Evolutionary conservation across 768 basidiomycete genomes (phyloP).

Genomic region (Mycena indigotica): DNA sequence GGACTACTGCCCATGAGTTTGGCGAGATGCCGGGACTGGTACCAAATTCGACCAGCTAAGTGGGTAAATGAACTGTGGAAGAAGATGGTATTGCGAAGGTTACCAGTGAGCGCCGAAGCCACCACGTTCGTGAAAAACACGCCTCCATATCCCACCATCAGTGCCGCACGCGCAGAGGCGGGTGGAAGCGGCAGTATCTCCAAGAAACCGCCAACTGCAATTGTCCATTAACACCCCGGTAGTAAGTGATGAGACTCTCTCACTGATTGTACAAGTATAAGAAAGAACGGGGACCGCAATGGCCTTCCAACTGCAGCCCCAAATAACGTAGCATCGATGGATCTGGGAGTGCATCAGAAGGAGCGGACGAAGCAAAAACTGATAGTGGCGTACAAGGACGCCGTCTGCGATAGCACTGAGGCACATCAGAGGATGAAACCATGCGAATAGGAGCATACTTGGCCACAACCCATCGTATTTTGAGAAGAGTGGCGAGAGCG

Average conservation of each 20-base stretch:
- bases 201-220: slow-evolving; percentile 1
- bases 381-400: background rate
- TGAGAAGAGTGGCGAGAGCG: background rate
- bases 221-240: background rate
- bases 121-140: slow-evolving; percentile 1
- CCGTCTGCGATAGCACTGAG: background rate
- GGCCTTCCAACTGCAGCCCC: background rate
- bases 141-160: background rate
- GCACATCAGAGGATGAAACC: background rate
- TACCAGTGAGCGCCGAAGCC: background rate
- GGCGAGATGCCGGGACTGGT: background rate
- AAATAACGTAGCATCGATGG: slow-evolving; percentile 3
- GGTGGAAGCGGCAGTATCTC: background rate
- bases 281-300: background rate
- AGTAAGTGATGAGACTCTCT: background rate
- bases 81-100: background rate
- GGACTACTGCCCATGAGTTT: background rate
- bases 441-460: background rate
- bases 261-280: background rate
- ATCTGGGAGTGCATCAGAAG: background rate
- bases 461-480: slow-evolving; percentile 2
- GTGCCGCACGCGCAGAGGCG: background rate
- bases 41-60: slow-evolving; percentile 1
- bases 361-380: background rate
- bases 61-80: background rate